A percentile compares a stretch with the other conserved stretches of the same genome.
Evolutionary conservation across 306 rosid genomes (phyloP).

Genomic region (Cicer bijugum): DNA sequence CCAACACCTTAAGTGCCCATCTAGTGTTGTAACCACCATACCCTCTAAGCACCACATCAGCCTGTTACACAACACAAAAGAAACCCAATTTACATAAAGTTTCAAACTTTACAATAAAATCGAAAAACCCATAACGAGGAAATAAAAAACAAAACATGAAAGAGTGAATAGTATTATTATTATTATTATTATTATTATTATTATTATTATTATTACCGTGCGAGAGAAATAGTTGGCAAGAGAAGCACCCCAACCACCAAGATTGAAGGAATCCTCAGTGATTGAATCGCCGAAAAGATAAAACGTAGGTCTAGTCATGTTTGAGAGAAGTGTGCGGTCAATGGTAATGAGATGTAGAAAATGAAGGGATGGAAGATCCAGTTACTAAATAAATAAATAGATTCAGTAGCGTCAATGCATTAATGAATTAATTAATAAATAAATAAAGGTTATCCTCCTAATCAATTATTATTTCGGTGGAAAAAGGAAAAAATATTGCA

Average conservation of each 20-base stretch:
- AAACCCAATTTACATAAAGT: too few relatives aligned
- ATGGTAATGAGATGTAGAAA: not conserved
- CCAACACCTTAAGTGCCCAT: conserved; percentile 79
- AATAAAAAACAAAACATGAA: not conserved
- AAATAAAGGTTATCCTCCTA: conserved; percentile 4
- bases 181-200: not conserved
- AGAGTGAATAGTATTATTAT: too few relatives aligned
- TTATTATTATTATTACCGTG: conserved; percentile 45
- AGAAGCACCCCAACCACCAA: conserved; percentile 92
- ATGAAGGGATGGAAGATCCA: conserved; percentile 4
- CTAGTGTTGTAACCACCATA: conserved; percentile 87
- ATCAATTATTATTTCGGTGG: not conserved
- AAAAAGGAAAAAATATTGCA: conserved; percentile 6
- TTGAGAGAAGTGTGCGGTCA: not conserved
- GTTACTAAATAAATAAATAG: not conserved
- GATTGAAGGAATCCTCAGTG: conserved; percentile 66
- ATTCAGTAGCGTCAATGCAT: not conserved
- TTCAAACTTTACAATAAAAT: too few relatives aligned
- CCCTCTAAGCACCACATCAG: conserved; percentile 82
- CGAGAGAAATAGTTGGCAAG: conserved; percentile 79
- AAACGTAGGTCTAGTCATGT: conserved; percentile 67
- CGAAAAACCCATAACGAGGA: not conserved
- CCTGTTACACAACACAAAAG: conserved; percentile 2
- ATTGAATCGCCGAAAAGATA: conserved; percentile 90
- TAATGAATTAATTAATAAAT: not conserved